Evolutionary conservation across 352 stramenopile genomes (phyloP).

Genomic region (Globisporangium recalcitrans): DNA sequence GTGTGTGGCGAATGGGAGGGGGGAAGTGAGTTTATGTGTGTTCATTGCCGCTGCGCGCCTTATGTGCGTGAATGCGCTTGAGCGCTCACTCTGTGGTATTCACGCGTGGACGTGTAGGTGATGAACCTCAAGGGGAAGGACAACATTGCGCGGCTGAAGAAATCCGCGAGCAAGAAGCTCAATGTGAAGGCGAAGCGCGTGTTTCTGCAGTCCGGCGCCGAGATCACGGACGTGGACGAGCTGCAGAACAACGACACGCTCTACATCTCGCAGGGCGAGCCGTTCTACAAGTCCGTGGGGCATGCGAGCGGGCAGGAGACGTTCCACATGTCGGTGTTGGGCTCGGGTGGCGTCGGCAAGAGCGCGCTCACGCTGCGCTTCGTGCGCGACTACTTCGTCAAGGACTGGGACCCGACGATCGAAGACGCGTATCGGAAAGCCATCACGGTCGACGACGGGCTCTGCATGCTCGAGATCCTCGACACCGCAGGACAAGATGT

Average conservation of each 20-base stretch:
- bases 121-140: conserved; percentile 78
- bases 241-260: conserved; percentile 88
- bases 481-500: conserved; percentile 88
- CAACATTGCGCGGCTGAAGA: conserved; percentile 71
- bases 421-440: conserved; percentile 89
- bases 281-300: conserved; percentile 77
- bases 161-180: conserved; percentile 82
- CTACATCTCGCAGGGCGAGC: conserved; percentile 79
- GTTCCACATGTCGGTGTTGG: conserved; percentile 84
- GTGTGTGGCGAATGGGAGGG: not conserved
- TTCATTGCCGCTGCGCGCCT: not conserved
- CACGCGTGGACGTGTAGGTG: conserved; percentile 32
- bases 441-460: conserved; percentile 76
- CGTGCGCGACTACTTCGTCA: conserved; percentile 87
- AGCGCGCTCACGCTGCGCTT: conserved; percentile 88
- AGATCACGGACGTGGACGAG: conserved; percentile 85
- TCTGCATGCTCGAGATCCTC: conserved; percentile 88
- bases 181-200: conserved; percentile 68
- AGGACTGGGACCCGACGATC: conserved; percentile 90
- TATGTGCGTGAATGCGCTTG: not conserved
- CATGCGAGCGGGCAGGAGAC: conserved; percentile 72
- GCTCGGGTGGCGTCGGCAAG: conserved; percentile 88
- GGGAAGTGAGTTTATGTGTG: not conserved
- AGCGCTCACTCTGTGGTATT: not conserved
- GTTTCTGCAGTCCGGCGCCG: conserved; percentile 73